phyloP scores from a whole-genome alignment of 164 flowering plant genomes.

The Berberis thunbergii region DNA sequence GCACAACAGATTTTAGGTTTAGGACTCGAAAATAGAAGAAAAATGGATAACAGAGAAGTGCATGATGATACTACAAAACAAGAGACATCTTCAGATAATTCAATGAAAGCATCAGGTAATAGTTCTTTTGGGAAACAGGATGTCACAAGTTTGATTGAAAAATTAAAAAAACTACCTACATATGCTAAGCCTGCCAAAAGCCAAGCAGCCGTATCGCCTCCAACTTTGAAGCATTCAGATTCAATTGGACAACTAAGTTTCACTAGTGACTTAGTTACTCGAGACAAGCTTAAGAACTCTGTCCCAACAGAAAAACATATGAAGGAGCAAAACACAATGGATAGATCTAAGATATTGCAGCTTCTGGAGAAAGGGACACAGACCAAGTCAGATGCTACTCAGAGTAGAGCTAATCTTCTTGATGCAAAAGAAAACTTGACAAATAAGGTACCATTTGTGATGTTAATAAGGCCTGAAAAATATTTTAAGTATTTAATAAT shows the following conservation, averaged over 20 bases:
- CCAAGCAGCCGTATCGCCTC: not conserved
- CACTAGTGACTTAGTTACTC: not conserved
- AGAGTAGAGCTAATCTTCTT: not conserved
- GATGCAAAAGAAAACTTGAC: constrained; percentile 1
- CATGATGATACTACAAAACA: not conserved
- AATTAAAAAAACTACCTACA: constrained; percentile 9
- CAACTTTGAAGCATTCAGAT: not conserved
- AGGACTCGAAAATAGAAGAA: not conserved
- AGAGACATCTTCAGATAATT: constrained; percentile 2
- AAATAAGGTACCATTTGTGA: constrained; percentile 5
- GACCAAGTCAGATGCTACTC: not conserved
- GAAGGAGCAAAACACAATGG: not conserved
- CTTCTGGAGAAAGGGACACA: not conserved
- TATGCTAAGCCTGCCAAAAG: not conserved
- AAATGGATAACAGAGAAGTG: constrained; percentile 1
- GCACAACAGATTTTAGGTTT: not conserved
- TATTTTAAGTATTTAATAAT: too few species aligned
- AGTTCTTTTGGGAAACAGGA: not conserved
- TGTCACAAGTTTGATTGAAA: constrained; percentile 6
- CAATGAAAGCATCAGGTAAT: constrained; percentile 5
- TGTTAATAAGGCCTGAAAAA: not conserved
- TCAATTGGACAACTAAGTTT: not conserved
- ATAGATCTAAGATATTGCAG: not conserved
- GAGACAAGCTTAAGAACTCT: not conserved
- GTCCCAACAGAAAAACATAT: not conserved